Base-by-base conservation (phyloP, 1,139 yeast species). In the Sugiyamaella pinicola region DNA sequence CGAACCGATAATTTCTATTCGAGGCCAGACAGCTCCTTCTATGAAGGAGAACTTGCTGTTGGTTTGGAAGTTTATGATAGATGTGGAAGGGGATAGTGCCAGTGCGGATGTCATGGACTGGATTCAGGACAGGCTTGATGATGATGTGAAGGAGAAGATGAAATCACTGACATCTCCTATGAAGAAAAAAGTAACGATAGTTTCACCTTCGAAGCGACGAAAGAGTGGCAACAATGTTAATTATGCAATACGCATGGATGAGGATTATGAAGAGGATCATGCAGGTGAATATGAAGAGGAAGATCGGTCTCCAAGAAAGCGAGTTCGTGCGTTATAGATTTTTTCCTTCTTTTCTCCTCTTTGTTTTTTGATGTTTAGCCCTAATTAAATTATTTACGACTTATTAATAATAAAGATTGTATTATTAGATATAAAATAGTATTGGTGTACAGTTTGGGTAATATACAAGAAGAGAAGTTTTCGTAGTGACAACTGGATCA, bases 81-180 rank as follows among this genome's bases (percentile, higher is more conserved):
- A 46, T 2, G 49, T 46, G 4, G 49, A 46, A 17, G 49, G 37
- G 15, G 48, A 44, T 17, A 37, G 26, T 18, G 31, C 37, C 15
- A 28, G 37, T 26, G 26, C 42, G 3, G 49, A 46, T 24, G 37
- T 46, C 3, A 37, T 29, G n/a, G 43, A 46, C 12, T 46, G 49
- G 49, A 37, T 46, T 9, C 35, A 37, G 26, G 43, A 26, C 7
- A n/a, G 19, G 37, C 37, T 46, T 10, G 49, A 38, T 24, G 49
- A 38, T 4, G 49, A 46, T 2, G 47, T 33, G 21, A 43, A 43
- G 22, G 31, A 13, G 34, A 43, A 31, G 15, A 43, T 31, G 39
- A 31, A 31, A 13, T 29, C 26, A 9, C 19, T 43, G 19, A 33
- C 22, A 28, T 22, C 43, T 22, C 43, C 43, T 4, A 4, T 39